Conservation (phyloP, 2,329 filamentous ascomycete genomes). For the Eurotiales sp. region DNA sequence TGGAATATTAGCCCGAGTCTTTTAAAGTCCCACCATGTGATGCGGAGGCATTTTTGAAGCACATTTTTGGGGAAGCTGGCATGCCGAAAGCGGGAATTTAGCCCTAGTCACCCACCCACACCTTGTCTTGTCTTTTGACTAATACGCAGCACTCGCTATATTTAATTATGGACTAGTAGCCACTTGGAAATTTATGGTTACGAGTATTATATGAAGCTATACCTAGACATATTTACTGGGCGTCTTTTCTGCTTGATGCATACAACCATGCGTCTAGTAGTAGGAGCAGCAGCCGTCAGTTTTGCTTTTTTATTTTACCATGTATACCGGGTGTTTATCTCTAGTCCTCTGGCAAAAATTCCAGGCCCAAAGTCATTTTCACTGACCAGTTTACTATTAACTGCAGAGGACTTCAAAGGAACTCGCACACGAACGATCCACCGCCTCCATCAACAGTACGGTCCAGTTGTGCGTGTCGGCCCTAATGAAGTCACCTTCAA, state of each 20-base stretch:
- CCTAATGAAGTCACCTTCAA: constrained; percentile 8
- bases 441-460: neutral
- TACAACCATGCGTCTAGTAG: neutral
- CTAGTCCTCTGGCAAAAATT: neutral
- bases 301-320: neutral
- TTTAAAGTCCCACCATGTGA: neutral
- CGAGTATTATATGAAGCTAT: no score
- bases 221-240: no score
- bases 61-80: neutral
- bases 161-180: no score
- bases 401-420: neutral
- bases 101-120: neutral
- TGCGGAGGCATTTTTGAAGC: neutral
- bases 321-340: neutral
- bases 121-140: neutral
- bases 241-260: neutral
- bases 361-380: constrained; percentile 1
- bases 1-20: neutral
- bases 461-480: neutral
- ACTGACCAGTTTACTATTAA: neutral
- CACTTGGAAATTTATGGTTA: no score
- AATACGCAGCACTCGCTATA: neutral
- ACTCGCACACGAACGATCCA: constrained; percentile 5
- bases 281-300: neutral
- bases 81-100: constrained; percentile 9